phyloP scores from a whole-genome alignment of 2,329 filamentous ascomycete genomes.

The Sphaerulina musiva region DNA sequence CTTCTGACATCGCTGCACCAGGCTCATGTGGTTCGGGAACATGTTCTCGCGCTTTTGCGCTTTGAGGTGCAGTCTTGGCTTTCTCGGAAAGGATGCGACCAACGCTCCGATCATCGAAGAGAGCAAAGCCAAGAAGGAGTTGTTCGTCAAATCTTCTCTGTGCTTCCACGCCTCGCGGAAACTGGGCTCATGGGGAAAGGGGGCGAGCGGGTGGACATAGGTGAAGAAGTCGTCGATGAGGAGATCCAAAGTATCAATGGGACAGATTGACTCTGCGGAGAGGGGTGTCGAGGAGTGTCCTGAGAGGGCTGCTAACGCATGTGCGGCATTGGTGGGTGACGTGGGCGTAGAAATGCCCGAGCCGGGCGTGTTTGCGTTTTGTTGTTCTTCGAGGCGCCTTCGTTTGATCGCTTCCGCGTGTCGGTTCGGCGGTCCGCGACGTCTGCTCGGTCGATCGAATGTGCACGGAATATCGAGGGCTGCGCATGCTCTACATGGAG shows the following conservation, averaged over 20 bases:
- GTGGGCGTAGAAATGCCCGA: slow-evolving; percentile 42
- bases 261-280: slow-evolving; percentile 63
- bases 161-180: slow-evolving; percentile 63
- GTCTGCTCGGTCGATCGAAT: slow-evolving; percentile 56
- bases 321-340: slow-evolving; percentile 49
- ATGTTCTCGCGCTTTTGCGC: slow-evolving; percentile 56
- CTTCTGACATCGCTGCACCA: slow-evolving; percentile 64
- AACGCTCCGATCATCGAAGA: slow-evolving; percentile 67
- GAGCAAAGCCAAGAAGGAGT: slow-evolving; percentile 62
- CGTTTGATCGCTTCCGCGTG: slow-evolving; percentile 63
- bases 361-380: slow-evolving; percentile 34
- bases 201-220: slow-evolving; percentile 69
- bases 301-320: slow-evolving; percentile 47
- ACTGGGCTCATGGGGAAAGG: slow-evolving; percentile 72
- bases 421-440: slow-evolving; percentile 59
- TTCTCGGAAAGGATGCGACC: slow-evolving; percentile 70
- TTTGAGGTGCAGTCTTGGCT: slow-evolving; percentile 63
- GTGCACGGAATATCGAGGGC: slow-evolving; percentile 62
- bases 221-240: slow-evolving; percentile 78
- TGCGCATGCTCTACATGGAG: slow-evolving; percentile 59
- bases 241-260: slow-evolving; percentile 59
- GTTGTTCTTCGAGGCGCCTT: slow-evolving; percentile 44
- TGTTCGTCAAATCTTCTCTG: slow-evolving; percentile 60
- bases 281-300: slow-evolving; percentile 41
- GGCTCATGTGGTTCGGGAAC: slow-evolving; percentile 61